Evolutionary conservation across 495 filamentous ascomycete genomes (phyloP).

Genomic region (Hypoxylon intermedium): DNA sequence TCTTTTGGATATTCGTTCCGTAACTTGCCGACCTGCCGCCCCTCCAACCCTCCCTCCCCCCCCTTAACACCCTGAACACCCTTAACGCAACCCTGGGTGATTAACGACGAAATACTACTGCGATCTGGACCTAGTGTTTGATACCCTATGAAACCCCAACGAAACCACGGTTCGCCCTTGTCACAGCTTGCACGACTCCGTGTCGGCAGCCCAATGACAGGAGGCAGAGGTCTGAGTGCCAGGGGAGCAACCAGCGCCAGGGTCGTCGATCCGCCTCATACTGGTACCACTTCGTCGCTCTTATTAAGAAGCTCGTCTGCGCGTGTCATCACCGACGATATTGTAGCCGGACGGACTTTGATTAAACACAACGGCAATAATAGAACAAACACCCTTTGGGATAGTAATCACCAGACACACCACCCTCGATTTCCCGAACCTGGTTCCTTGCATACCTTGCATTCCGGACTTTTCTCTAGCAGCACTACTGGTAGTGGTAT

Average conservation of each 20-base stretch:
- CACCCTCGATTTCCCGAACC: constrained; percentile 37
- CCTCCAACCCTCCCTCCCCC: no score
- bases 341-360: constrained; percentile 29
- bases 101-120: constrained; percentile 21
- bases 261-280: constrained; percentile 32
- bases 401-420: constrained; percentile 39
- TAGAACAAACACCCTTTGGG: constrained; percentile 31
- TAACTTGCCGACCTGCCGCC: constrained; percentile 37
- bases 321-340: constrained; percentile 25
- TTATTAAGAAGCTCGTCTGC: constrained; percentile 42
- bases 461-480: constrained; percentile 45
- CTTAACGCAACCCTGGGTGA: no score
- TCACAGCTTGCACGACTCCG: constrained; percentile 38
- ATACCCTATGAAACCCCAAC: constrained; percentile 41
- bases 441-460: constrained; percentile 40
- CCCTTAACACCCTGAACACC: constrained; percentile 19
- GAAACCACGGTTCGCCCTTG: constrained; percentile 36
- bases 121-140: constrained; percentile 37
- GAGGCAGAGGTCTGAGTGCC: constrained; percentile 26
- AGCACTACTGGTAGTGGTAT: constrained; percentile 41
- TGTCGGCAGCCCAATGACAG: constrained; percentile 36
- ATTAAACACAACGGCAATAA: constrained; percentile 33
- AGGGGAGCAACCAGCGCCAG: constrained; percentile 27
- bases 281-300: constrained; percentile 19
- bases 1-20: constrained; percentile 33